Evolutionary conservation across 257 asterid genomes (phyloP).

Genomic region (Solanum acaule): DNA sequence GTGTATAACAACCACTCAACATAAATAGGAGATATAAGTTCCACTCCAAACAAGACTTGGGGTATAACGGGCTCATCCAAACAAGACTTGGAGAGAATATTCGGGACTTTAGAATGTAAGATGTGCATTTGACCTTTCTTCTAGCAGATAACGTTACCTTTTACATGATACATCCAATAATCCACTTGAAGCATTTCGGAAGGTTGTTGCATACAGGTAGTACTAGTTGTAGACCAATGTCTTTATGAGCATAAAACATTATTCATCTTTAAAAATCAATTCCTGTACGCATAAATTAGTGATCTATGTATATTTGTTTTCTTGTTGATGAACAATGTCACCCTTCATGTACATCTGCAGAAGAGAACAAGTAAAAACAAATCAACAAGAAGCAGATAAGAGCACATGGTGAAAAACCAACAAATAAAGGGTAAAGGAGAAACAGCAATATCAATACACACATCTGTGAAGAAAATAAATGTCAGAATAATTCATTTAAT

Average conservation of each 20-base stretch:
- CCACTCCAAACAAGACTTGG: background rate
- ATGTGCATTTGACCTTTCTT: background rate
- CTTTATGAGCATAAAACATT: background rate
- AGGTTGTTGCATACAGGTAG: background rate
- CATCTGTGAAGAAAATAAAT: background rate
- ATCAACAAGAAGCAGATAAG: background rate
- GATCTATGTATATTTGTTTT: background rate
- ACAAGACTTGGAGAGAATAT: background rate
- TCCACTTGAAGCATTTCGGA: background rate
- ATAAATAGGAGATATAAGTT: too few relatives aligned
- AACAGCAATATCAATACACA: background rate
- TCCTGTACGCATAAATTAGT: background rate
- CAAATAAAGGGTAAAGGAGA: background rate
- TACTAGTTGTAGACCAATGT: background rate
- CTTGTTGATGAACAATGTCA: background rate
- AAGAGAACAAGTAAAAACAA: background rate
- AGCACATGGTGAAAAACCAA: background rate
- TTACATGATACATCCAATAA: background rate
- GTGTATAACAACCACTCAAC: too few relatives aligned
- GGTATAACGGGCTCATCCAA: too few relatives aligned
- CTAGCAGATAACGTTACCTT: background rate
- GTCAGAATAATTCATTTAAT: background rate
- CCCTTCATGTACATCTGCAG: background rate
- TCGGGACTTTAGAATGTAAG: background rate
- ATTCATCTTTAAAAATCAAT: background rate